These are phyloP conservation scores for Rutstroemia sp. DNA, from an alignment of 2,329 filamentous ascomycete genomes.

Conservation along the genomic window DNA sequence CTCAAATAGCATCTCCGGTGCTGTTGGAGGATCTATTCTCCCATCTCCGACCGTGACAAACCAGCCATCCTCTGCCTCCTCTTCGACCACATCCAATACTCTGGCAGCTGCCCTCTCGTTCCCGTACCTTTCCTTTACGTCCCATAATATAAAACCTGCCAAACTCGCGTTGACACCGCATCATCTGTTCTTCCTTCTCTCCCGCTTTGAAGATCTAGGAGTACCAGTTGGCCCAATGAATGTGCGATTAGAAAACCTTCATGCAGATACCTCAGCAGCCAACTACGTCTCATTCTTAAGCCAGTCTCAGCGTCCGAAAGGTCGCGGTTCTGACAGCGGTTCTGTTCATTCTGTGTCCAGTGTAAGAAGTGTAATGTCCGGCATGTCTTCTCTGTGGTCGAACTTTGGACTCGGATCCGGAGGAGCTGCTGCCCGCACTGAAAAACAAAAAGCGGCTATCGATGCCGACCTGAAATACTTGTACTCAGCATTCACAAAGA, in stretches of 20 bases:
- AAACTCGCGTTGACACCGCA: conserved; percentile 92
- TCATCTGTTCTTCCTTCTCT: conserved; percentile 93
- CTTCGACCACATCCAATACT: conserved; percentile 62
- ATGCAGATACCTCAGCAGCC: conserved; percentile 75
- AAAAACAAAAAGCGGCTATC: conserved; percentile 80
- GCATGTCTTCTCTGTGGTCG: conserved; percentile 90
- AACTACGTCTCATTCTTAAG: conserved; percentile 96
- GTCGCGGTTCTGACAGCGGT: conserved; percentile 72
- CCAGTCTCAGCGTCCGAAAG: conserved; percentile 72
- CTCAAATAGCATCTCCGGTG: conserved; percentile 56
- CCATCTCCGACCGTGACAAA: conserved; percentile 44
- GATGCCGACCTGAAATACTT: conserved; percentile 89
- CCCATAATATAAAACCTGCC: conserved; percentile 77
- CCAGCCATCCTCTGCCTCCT: conserved; percentile 50
- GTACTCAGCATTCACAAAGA: conserved; percentile 97
- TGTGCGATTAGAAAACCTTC: conserved; percentile 87
- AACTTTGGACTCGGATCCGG: conserved; percentile 76
- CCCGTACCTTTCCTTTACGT: conserved; percentile 76
- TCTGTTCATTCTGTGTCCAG: conserved; percentile 95
- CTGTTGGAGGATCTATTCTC: conserved; percentile 37
- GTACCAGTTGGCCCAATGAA: conserved; percentile 95
- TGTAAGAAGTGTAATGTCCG: conserved; percentile 94
- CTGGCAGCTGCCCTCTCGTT: conserved; percentile 83
- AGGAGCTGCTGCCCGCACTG: conserved; percentile 72
- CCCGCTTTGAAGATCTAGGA: conserved; percentile 85